phyloP scores from a whole-genome alignment of 2,329 filamentous ascomycete genomes.

The Calonectria pteridis region DNA sequence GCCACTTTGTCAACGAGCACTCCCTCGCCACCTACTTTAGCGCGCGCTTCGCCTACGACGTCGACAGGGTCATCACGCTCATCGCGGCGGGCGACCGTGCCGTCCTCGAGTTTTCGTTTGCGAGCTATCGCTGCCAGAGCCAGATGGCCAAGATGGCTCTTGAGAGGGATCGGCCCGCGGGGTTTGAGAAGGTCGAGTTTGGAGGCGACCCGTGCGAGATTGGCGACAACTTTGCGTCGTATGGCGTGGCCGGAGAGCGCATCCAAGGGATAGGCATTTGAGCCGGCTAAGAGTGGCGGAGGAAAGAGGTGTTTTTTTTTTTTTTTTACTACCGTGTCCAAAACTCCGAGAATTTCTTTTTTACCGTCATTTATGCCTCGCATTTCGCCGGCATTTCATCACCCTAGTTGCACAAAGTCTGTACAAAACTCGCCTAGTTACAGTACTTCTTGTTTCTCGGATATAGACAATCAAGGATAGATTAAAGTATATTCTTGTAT shows the following conservation, averaged over 20 bases:
- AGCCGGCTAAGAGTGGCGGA: conserved; percentile 4
- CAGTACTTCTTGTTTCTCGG: neutral
- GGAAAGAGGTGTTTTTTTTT: neutral
- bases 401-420: neutral
- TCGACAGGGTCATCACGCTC: conserved; percentile 57
- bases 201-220: conserved; percentile 54
- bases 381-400: neutral
- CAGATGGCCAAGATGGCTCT: conserved; percentile 60
- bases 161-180: conserved; percentile 49
- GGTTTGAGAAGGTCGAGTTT: conserved; percentile 54
- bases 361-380: neutral
- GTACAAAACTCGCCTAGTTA: neutral
- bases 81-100: conserved; percentile 41
- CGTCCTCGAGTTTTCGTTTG: conserved; percentile 65
- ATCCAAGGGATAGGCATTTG: conserved; percentile 50
- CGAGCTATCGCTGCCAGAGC: conserved; percentile 67
- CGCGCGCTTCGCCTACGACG: conserved; percentile 59
- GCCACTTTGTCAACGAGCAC: conserved; percentile 56
- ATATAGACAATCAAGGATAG: neutral
- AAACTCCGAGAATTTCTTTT: too few species aligned
- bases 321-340: neutral
- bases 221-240: conserved; percentile 48
- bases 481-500: neutral
- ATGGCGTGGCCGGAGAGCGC: conserved; percentile 48
- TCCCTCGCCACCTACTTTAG: conserved; percentile 57